Evolutionary conservation across 2,329 filamentous ascomycete genomes (phyloP).

Genomic region (Trichoderma sp.): DNA sequence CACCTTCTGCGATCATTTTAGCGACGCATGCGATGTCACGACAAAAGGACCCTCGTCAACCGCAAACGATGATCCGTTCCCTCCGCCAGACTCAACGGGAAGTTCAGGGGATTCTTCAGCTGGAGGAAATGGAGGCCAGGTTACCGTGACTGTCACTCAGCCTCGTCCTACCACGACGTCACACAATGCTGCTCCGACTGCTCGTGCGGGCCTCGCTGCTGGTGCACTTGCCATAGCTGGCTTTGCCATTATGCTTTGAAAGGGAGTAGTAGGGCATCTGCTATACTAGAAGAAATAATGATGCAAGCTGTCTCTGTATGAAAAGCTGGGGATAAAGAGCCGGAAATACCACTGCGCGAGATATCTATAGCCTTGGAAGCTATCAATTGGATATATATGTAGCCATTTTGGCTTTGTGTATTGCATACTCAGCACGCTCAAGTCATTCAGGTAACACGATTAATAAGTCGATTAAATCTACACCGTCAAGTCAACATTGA

Average conservation of each 20-base stretch:
- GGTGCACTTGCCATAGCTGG: neutral
- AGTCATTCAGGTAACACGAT: neutral
- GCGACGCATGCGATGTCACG: slow-evolving; percentile 33
- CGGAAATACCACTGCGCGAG: neutral
- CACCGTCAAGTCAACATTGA: slow-evolving; percentile 67
- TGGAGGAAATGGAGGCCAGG: neutral
- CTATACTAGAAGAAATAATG: neutral
- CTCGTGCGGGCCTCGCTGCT: neutral
- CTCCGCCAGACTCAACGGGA: neutral
- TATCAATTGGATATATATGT: neutral
- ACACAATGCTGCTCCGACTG: slow-evolving; percentile 1
- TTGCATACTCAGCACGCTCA: neutral
- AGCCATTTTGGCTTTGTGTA: neutral
- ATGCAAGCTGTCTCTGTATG: neutral
- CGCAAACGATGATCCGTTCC: neutral
- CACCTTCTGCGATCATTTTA: slow-evolving; percentile 36
- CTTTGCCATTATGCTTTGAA: slow-evolving; percentile 13
- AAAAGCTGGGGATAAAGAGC: neutral
- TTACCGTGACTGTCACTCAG: neutral
- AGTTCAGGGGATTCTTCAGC: neutral
- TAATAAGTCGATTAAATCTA: slow-evolving; percentile 22
- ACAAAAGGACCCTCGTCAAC: neutral
- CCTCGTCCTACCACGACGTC: slow-evolving; percentile 8
- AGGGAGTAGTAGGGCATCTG: neutral
- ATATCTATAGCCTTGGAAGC: neutral